Evolutionary conservation across 2,329 filamentous ascomycete genomes (phyloP).

Genomic region (Scytalidium sp.): DNA sequence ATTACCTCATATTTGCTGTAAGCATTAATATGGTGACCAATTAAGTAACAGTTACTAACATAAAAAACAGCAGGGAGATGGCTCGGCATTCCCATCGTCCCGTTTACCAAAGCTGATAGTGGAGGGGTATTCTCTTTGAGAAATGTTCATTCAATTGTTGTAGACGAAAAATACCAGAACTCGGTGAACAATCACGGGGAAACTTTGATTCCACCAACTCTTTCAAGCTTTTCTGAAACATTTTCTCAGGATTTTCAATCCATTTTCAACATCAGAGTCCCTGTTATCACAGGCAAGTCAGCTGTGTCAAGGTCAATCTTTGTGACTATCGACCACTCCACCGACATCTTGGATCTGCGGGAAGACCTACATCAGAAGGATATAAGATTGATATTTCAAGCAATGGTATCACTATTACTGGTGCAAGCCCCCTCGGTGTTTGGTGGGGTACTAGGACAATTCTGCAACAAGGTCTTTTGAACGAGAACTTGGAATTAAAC

Average conservation of each 20-base stretch:
- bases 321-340: constrained; percentile 41
- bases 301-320: constrained; percentile 33
- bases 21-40: not conserved
- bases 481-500: constrained; percentile 32
- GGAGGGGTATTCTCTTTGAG: constrained; percentile 25
- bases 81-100: constrained; percentile 29
- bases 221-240: constrained; percentile 43
- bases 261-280: constrained; percentile 27
- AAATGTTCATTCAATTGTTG: constrained; percentile 34
- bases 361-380: constrained; percentile 44
- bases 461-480: constrained; percentile 46
- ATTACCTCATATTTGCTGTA: not conserved
- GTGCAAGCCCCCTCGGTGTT: constrained; percentile 51
- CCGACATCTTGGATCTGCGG: constrained; percentile 40
- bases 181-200: constrained; percentile 40
- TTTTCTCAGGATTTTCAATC: constrained; percentile 37
- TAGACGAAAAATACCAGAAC: constrained; percentile 40
- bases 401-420: constrained; percentile 42
- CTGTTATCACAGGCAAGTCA: constrained; percentile 20
- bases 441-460: constrained; percentile 58
- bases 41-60: not conserved
- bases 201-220: constrained; percentile 49
- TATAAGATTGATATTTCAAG: constrained; percentile 41
- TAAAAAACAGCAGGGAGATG: constrained; percentile 10
- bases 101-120: constrained; percentile 24